A percentile compares a stretch with the other conserved stretches of the same genome.
phyloP scores from a whole-genome alignment of 768 basidiomycete species.

The Galerina sulciceps region DNA sequence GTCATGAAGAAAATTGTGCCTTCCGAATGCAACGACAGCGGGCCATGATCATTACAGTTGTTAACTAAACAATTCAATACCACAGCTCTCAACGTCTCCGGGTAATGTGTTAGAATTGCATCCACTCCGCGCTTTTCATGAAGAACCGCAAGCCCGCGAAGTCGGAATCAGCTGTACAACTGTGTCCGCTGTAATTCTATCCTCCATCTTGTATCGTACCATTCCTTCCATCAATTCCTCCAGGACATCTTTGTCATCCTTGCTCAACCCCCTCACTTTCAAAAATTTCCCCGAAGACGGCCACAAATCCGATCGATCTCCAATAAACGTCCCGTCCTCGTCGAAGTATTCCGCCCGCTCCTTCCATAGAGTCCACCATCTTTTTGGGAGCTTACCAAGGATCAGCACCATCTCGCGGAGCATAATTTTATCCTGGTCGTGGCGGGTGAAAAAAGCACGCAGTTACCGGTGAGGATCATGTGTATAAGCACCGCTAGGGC shows the following conservation, averaged over 20 bases:
- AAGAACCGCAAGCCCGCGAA: neutral
- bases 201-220: slow-evolving; percentile 14
- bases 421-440: slow-evolving; percentile 8
- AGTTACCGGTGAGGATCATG: slow-evolving; percentile 7
- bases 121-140: no score
- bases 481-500: slow-evolving; percentile 16
- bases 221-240: slow-evolving; percentile 11
- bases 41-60: no score
- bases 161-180: slow-evolving; percentile 12
- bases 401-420: slow-evolving; percentile 14
- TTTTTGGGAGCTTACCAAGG: slow-evolving; percentile 10
- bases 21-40: no score
- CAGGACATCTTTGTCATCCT: neutral
- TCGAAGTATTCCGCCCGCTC: slow-evolving; percentile 12
- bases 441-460: neutral
- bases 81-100: no score
- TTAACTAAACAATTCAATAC: no score
- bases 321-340: slow-evolving; percentile 10
- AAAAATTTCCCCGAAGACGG: neutral
- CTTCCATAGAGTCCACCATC: slow-evolving; percentile 13
- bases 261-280: neutral
- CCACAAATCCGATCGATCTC: neutral
- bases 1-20: no score
- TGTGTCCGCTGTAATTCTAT: slow-evolving; percentile 13
- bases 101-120: no score